A percentile compares a stretch with the other conserved stretches of the same genome.
phyloP scores from a whole-genome alignment of 2,329 filamentous ascomycete species.

The Talaromyces sp. region DNA sequence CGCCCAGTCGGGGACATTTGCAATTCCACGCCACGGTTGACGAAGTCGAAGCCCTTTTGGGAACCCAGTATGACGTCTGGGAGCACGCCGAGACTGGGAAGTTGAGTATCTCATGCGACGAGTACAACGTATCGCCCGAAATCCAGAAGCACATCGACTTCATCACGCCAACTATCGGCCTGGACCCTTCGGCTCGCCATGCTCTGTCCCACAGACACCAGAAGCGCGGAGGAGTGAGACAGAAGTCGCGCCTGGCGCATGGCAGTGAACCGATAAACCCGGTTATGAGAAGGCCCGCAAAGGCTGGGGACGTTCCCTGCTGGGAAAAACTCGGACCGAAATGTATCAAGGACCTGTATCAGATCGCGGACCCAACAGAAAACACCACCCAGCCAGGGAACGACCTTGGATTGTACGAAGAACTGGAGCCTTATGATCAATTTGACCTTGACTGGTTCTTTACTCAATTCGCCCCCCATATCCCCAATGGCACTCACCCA shows the following conservation, averaged over 20 bases:
- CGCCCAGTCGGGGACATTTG: not conserved
- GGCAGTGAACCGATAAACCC: not conserved
- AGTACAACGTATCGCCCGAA: not conserved
- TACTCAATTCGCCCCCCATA: not conserved
- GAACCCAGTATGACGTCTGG: constrained; percentile 2
- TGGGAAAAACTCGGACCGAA: not conserved
- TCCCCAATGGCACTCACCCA: constrained; percentile 2
- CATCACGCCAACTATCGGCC: constrained; percentile 1
- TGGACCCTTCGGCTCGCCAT: not conserved
- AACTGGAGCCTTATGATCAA: not conserved
- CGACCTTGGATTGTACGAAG: constrained; percentile 1
- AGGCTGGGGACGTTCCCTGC: not conserved
- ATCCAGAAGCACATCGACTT: constrained; percentile 6
- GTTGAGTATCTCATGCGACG: constrained; percentile 2
- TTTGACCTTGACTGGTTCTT: not conserved
- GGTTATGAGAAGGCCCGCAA: not conserved
- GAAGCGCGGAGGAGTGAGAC: not conserved
- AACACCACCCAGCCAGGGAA: constrained; percentile 1
- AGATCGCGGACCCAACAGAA: not conserved
- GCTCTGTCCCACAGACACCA: not conserved
- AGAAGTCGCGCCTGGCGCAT: not conserved
- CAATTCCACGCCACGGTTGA: constrained; percentile 7
- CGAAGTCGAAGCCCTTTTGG: constrained; percentile 5
- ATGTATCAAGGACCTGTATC: constrained; percentile 4
- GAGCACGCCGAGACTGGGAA: not conserved